phyloP scores from a whole-genome alignment of 2,329 filamentous ascomycete genomes.

The Colletotrichum sp. region DNA sequence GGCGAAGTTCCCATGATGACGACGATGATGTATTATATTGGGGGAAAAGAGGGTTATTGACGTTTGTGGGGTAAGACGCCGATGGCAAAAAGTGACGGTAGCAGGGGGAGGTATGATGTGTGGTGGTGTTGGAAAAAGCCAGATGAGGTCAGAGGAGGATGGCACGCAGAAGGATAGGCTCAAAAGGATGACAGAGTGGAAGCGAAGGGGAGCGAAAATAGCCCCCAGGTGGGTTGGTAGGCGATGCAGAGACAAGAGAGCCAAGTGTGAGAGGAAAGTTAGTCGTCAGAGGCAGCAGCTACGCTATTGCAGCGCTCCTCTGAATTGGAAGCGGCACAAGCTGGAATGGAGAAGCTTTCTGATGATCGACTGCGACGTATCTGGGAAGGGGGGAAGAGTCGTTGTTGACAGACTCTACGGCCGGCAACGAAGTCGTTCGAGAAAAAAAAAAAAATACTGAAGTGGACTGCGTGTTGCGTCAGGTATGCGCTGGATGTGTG shows the following conservation, averaged over 20 bases:
- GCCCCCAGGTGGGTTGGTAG: not conserved
- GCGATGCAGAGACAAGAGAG: not conserved
- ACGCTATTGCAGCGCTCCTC: constrained; percentile 22
- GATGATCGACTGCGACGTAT: constrained; percentile 10
- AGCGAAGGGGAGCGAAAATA: not conserved
- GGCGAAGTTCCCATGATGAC: constrained; percentile 55
- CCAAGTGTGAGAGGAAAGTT: not conserved
- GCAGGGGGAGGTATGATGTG: constrained; percentile 22
- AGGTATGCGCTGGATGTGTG: constrained; percentile 7
- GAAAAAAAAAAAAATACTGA: not conserved
- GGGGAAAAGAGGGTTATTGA: constrained; percentile 30
- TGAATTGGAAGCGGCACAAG: constrained; percentile 13
- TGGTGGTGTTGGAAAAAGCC: constrained; percentile 25
- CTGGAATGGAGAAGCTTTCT: constrained; percentile 14
- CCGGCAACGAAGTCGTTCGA: not conserved
- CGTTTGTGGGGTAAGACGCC: constrained; percentile 30
- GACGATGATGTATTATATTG: constrained; percentile 50
- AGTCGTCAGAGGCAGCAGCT: constrained; percentile 21
- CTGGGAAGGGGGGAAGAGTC: not conserved
- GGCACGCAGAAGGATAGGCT: constrained; percentile 10
- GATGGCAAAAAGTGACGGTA: constrained; percentile 25
- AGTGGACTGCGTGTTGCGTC: constrained; percentile 1
- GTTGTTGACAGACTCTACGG: not conserved
- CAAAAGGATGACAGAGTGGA: not conserved
- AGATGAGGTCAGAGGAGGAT: constrained; percentile 46